phyloP scores from a whole-genome alignment of 1,284 basidiomycete species.

The Fomes fomentarius region DNA sequence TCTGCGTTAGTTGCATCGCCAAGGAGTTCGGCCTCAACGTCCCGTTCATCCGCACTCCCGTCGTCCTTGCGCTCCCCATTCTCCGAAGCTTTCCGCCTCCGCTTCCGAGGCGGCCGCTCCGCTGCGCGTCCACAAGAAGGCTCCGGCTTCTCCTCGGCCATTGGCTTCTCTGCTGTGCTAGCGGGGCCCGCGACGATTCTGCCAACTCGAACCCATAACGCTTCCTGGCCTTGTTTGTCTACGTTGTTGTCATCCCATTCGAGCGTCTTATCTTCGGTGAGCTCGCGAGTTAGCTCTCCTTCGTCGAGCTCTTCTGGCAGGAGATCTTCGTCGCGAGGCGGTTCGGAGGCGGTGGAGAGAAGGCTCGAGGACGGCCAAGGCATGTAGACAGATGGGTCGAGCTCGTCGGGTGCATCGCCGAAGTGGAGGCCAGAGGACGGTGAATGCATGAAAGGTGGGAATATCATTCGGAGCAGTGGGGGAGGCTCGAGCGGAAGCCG shows the following conservation, averaged over 20 bases:
- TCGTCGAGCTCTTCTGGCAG: constrained; percentile 47
- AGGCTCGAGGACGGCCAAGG: constrained; percentile 27
- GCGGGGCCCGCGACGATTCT: not conserved
- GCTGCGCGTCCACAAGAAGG: not conserved
- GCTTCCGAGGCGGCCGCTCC: not conserved
- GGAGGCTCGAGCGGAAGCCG: not conserved
- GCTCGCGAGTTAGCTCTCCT: constrained; percentile 44
- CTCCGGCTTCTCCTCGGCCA: not conserved
- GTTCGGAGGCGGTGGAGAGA: constrained; percentile 3
- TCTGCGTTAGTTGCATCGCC: too few species aligned
- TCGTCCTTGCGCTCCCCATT: not conserved
- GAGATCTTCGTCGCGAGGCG: constrained; percentile 30
- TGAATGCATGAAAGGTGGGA: constrained; percentile 30
- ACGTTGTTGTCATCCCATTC: constrained; percentile 43
- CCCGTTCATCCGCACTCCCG: not conserved
- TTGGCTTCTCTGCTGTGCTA: not conserved
- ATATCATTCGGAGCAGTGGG: constrained; percentile 27
- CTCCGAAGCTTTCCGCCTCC: not conserved
- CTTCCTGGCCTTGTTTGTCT: constrained; percentile 30
- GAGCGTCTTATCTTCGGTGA: constrained; percentile 50
- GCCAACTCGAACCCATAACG: constrained; percentile 33
- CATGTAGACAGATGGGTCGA: constrained; percentile 21
- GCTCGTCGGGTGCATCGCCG: not conserved
- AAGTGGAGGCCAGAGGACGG: constrained; percentile 13
- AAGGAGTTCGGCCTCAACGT: not conserved